A percentile compares a stretch with the other conserved stretches of the same genome.
Evolutionary conservation across 805 yeast genomes (phyloP).

Genomic region (Kuraishia borneana): DNA sequence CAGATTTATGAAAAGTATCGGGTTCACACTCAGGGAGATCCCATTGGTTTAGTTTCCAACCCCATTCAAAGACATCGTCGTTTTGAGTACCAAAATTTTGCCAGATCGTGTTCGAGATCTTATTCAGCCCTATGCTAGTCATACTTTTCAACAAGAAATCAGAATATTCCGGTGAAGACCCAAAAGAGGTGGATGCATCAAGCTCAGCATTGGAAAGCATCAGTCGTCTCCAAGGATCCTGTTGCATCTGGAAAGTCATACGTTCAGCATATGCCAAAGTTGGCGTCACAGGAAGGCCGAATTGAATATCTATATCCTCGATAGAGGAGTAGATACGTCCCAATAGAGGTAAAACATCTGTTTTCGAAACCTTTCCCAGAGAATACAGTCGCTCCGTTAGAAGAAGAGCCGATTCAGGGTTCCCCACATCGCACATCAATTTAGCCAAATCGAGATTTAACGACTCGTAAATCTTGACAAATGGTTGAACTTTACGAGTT

Average conservation of each 20-base stretch:
- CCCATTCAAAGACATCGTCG: constrained; percentile 40
- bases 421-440: too few relatives aligned
- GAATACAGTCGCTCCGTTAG: background rate
- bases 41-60: constrained; percentile 77
- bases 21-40: constrained; percentile 27
- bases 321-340: constrained; percentile 39
- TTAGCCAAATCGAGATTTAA: too few relatives aligned
- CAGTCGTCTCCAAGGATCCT: constrained; percentile 27
- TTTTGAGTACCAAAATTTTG: constrained; percentile 2
- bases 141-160: constrained; percentile 31
- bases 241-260: constrained; percentile 20
- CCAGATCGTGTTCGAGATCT: too few relatives aligned
- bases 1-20: background rate
- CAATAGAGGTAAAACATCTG: too few relatives aligned
- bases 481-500: too few relatives aligned
- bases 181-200: constrained; percentile 27
- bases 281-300: constrained; percentile 54
- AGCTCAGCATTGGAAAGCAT: constrained; percentile 45
- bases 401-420: too few relatives aligned
- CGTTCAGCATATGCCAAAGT: constrained; percentile 39
- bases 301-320: constrained; percentile 50
- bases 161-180: constrained; percentile 9
- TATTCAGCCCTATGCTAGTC: background rate
- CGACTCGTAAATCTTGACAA: too few relatives aligned
- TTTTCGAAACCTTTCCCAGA: constrained; percentile 12